Conservation (phyloP, 1,139 yeast genomes). For the Saccharomycopsis hybrid region DNA sequence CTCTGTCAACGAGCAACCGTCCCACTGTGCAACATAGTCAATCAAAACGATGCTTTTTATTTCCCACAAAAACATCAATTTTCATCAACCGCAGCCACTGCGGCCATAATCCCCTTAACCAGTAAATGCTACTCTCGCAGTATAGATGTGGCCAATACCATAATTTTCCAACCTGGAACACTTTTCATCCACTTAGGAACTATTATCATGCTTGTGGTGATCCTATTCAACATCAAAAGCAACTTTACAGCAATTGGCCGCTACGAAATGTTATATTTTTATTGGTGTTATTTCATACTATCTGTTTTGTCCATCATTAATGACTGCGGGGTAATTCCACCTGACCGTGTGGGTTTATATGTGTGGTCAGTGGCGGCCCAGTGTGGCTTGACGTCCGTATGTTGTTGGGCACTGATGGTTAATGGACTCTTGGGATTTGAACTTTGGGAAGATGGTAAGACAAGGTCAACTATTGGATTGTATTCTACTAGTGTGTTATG, state of each 20-base stretch:
- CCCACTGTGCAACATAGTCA: slow-evolving; percentile 14
- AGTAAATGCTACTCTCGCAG: slow-evolving; percentile 79
- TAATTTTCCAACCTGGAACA: slow-evolving; percentile 84
- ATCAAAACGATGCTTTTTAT: slow-evolving; percentile 5
- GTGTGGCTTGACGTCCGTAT: slow-evolving; percentile 66
- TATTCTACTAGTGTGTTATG: slow-evolving; percentile 43
- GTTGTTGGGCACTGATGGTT: slow-evolving; percentile 59
- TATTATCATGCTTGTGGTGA: slow-evolving; percentile 54
- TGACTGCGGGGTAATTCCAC: slow-evolving; percentile 92
- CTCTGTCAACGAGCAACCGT: slow-evolving; percentile 14
- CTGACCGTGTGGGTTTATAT: slow-evolving; percentile 56
- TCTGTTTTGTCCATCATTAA: slow-evolving; percentile 64
- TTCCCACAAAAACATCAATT: too few species aligned
- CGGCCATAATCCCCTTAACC: slow-evolving; percentile 40
- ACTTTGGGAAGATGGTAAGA: slow-evolving; percentile 90
- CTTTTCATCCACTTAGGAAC: slow-evolving; percentile 81
- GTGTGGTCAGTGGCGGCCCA: slow-evolving; percentile 82
- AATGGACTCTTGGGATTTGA: slow-evolving; percentile 82
- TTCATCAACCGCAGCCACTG: not conserved
- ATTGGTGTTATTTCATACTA: slow-evolving; percentile 52
- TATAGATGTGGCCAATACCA: slow-evolving; percentile 81
- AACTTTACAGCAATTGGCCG: slow-evolving; percentile 95
- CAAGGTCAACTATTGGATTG: slow-evolving; percentile 51
- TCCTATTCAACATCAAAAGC: slow-evolving; percentile 69
- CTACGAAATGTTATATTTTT: slow-evolving; percentile 71